These are phyloP conservation scores for Antrodiella citrinella DNA, from an alignment of 768 basidiomycete species.

Conservation along the genomic window DNA sequence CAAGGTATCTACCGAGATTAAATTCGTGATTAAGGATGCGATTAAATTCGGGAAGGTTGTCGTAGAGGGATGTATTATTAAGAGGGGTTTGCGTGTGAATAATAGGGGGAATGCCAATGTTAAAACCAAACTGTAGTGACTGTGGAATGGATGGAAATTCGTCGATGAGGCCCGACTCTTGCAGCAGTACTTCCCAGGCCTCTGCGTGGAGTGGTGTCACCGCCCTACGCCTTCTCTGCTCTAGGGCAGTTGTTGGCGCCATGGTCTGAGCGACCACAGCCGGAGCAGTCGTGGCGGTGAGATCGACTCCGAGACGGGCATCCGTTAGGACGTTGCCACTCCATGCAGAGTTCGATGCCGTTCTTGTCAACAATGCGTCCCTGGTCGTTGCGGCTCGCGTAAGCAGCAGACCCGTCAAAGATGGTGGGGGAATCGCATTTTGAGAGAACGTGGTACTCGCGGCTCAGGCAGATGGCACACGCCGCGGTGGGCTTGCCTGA, in stretches of 20 bases:
- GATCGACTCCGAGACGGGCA: constrained; percentile 21
- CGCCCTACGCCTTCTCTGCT: constrained; percentile 20
- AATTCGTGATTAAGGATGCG: constrained; percentile 27
- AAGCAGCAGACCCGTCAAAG: constrained; percentile 18
- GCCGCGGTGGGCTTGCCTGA: neutral
- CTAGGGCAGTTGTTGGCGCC: constrained; percentile 33
- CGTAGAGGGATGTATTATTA: constrained; percentile 24
- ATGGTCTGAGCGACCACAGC: constrained; percentile 29
- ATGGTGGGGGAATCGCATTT: neutral
- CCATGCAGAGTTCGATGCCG: constrained; percentile 23
- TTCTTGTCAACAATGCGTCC: constrained; percentile 16
- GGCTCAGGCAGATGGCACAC: neutral
- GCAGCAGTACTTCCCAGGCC: constrained; percentile 24
- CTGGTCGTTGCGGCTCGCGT: constrained; percentile 12
- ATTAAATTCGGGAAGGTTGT: constrained; percentile 14
- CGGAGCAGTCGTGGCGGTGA: constrained; percentile 31
- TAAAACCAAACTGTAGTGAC: constrained; percentile 25
- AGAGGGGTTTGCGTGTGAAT: constrained; percentile 21
- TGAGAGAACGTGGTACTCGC: neutral
- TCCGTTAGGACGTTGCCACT: constrained; percentile 24
- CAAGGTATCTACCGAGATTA: constrained; percentile 31
- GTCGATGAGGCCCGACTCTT: constrained; percentile 7
- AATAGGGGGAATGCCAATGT: constrained; percentile 25
- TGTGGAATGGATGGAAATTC: constrained; percentile 22
- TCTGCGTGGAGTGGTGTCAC: constrained; percentile 24